Evolutionary conservation across 1,284 basidiomycete species (phyloP).

Genomic region (Farysia itapuensis): DNA sequence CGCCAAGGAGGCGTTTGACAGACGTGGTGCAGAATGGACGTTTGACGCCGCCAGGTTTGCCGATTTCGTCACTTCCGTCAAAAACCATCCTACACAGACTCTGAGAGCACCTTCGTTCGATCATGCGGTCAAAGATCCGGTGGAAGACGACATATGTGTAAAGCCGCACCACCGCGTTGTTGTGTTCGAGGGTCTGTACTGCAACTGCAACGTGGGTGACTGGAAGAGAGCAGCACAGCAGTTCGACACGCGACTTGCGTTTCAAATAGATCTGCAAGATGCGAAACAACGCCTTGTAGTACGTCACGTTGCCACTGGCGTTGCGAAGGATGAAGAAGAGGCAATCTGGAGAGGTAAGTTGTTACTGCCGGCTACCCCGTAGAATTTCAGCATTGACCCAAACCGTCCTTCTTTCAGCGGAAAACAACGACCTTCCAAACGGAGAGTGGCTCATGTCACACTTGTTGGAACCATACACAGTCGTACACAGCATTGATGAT

Average conservation of each 20-base stretch:
- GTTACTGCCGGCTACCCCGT: neutral
- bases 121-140: conserved; percentile 67
- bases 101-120: conserved; percentile 68
- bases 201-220: conserved; percentile 70
- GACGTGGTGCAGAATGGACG: conserved; percentile 55
- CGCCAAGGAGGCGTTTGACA: conserved; percentile 56
- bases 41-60: conserved; percentile 53
- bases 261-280: conserved; percentile 68
- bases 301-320: conserved; percentile 74
- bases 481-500: conserved; percentile 27
- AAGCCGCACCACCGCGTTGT: conserved; percentile 71
- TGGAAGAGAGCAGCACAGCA: conserved; percentile 72
- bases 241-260: conserved; percentile 78
- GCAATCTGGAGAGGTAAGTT: conserved; percentile 72
- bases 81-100: neutral
- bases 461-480: conserved; percentile 35
- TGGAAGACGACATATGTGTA: conserved; percentile 64
- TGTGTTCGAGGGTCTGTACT: conserved; percentile 81
- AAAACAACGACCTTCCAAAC: conserved; percentile 57
- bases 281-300: conserved; percentile 71
- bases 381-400: too few relatives aligned
- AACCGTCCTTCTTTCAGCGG: conserved; percentile 25
- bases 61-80: conserved; percentile 31
- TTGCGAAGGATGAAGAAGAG: conserved; percentile 69
- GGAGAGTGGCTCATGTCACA: conserved; percentile 54